Percentiles rank a stretch among this genome's conserved stretches.
Conservation (phyloP, 2,329 filamentous ascomycete genomes). For the Pseudogymnoascus sp. region DNA sequence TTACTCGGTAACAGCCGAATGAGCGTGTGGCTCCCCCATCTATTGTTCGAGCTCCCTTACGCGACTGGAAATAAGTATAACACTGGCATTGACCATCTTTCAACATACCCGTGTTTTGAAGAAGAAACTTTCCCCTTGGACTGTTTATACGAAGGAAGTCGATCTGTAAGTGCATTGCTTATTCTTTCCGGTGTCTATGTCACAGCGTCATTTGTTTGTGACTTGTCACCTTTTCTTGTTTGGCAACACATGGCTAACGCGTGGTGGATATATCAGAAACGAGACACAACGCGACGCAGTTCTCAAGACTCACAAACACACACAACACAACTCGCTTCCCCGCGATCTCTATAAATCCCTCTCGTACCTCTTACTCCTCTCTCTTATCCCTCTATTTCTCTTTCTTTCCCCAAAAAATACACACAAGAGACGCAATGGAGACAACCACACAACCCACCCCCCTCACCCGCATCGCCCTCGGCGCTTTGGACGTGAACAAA, state of each 20-base stretch:
- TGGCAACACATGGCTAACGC: conserved; percentile 5
- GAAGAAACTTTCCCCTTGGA: background rate
- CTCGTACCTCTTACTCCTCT: background rate
- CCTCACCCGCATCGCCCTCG: conserved; percentile 9
- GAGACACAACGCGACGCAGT: background rate
- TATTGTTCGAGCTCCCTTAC: background rate
- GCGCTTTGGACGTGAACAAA: conserved; percentile 10
- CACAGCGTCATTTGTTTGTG: background rate
- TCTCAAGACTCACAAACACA: background rate
- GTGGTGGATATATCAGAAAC: background rate
- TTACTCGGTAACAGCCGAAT: conserved; percentile 6
- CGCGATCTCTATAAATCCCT: too few species aligned
- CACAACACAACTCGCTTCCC: background rate
- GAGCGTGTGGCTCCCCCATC: background rate
- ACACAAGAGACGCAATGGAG: background rate
- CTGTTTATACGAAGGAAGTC: background rate
- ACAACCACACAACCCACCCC: background rate
- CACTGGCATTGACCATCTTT: background rate
- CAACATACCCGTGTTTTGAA: background rate
- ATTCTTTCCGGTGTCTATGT: background rate
- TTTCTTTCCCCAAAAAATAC: background rate
- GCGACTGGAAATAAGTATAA: conserved; percentile 5
- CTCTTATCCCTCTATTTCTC: background rate
- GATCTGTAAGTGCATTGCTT: background rate
- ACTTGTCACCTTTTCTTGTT: background rate